Evolutionary conservation across 768 basidiomycete species (phyloP), one percentile per base, ranked within the genome.

Genomic region (Austroboletus eburneus): DNA sequence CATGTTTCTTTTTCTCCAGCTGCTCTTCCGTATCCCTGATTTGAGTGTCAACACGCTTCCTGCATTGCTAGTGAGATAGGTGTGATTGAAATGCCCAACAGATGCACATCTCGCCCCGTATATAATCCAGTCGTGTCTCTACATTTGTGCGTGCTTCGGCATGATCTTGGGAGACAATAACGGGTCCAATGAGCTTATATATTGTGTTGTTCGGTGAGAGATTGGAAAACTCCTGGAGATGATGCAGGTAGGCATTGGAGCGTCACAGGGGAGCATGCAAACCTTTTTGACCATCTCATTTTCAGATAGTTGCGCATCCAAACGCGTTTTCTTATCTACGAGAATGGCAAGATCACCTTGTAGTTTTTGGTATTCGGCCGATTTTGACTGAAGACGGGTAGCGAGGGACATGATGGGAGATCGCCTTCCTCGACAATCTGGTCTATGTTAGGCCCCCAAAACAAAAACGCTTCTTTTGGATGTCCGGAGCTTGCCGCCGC

Each of bases 251-350:
- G 43, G 23, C 23, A 23, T 21, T 23, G 14, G 35, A 24, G 30
- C 37, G 42, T n/a, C 34, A 14, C 35, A 43, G 22, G n/a, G 39
- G 23, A 12, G 30, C 17, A 24, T 37, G 34, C 65, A 17, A 32
- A 86, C 94, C 79, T 94, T 90, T 64, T 91, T 83, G 37, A 97
- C 95, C 39, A 83, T 72, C 65, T 96, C 90, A 67, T 93, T 96
- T 70, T 97, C 95, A 6, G 85, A 83, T 36, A 86, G 69, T 63
- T 96, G 93, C 0, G 91, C 83, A 51, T 95, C 95, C n/a, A 97
- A 76, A 44, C 80, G 77, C 57, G 95, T 91, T 36, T 87, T 75
- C 13, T 81, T 84, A 54, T 92, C 90, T 30, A 98, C 85, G 4
- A 78, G 74, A 45, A 71, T 74, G 1, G 83, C 73, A 33, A 92